These are phyloP conservation scores for Cyberlindnera mrakii DNA, from an alignment of 805 yeast genomes.

Conservation along the genomic window DNA sequence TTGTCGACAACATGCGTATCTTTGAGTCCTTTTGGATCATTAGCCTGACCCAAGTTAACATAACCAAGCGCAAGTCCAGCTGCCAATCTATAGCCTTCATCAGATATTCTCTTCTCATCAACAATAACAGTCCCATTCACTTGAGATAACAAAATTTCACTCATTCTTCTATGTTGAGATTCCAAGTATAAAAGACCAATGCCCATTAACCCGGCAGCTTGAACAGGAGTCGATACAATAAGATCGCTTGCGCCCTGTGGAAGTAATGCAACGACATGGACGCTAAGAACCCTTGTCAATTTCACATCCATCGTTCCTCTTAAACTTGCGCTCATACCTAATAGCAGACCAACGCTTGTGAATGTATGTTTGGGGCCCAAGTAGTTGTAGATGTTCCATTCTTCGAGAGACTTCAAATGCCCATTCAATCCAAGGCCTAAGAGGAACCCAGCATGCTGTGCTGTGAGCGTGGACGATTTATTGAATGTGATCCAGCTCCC, in stretches of 20 bases:
- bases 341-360: constrained; percentile 78
- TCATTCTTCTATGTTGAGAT: constrained; percentile 80
- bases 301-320: constrained; percentile 80
- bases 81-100: constrained; percentile 78
- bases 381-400: constrained; percentile 94
- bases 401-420: constrained; percentile 74
- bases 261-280: constrained; percentile 84
- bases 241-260: constrained; percentile 90
- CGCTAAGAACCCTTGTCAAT: constrained; percentile 83
- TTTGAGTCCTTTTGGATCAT: constrained; percentile 47
- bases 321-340: constrained; percentile 91
- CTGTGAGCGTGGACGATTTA: constrained; percentile 46
- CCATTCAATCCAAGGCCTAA: constrained; percentile 90
- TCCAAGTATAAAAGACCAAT: constrained; percentile 78
- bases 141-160: constrained; percentile 70
- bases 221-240: constrained; percentile 77
- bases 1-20: constrained; percentile 62
- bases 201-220: constrained; percentile 87
- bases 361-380: constrained; percentile 82
- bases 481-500: constrained; percentile 93
- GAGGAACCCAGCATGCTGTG: constrained; percentile 94
- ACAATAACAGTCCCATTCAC: constrained; percentile 47
- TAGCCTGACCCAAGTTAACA: constrained; percentile 74
- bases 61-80: constrained; percentile 88
- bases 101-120: constrained; percentile 49